Evolutionary conservation across 257 asterid genomes (phyloP).

Genomic region (Lithospermum erythrorhizon): DNA sequence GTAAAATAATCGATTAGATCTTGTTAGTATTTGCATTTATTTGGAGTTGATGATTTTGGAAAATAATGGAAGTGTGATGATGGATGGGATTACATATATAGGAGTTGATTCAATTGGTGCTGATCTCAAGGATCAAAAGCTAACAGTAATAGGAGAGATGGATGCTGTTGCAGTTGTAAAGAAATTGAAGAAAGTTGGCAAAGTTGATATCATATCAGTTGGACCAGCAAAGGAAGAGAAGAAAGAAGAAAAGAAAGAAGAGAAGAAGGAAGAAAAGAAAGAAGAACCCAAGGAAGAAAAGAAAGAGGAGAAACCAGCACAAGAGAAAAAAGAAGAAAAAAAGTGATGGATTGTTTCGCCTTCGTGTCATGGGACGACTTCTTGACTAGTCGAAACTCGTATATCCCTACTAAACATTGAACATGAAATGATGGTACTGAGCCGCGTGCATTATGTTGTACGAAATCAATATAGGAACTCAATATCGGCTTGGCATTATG

Average conservation of each 20-base stretch:
- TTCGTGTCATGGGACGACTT: no score
- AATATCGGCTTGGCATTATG: no score
- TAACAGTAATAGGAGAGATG: conserved; percentile 69
- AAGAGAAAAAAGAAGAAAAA: conserved; percentile 25
- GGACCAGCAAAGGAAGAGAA: conserved; percentile 69
- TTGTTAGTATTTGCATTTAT: neutral
- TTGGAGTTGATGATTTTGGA: neutral
- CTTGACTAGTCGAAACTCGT: no score
- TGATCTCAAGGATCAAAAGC: conserved; percentile 52
- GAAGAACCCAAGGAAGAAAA: conserved; percentile 13
- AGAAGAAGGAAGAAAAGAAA: conserved; percentile 23
- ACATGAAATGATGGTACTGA: no score
- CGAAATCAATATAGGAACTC: no score
- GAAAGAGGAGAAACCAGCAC: conserved; percentile 7
- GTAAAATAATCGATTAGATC: no score
- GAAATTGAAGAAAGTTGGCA: conserved; percentile 55
- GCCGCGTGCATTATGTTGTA: no score
- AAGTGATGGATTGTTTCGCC: no score
- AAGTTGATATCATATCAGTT: conserved; percentile 52
- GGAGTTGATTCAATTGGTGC: conserved; percentile 70
- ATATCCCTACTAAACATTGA: no score
- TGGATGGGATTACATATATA: no score
- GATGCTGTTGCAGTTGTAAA: conserved; percentile 60
- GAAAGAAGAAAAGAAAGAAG: conserved; percentile 31
- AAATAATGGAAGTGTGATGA: no score